Evolutionary conservation across 2,329 filamentous ascomycete genomes (phyloP), one percentile per base, ranked within the genome.

Genomic region (Aureobasidium sp.): DNA sequence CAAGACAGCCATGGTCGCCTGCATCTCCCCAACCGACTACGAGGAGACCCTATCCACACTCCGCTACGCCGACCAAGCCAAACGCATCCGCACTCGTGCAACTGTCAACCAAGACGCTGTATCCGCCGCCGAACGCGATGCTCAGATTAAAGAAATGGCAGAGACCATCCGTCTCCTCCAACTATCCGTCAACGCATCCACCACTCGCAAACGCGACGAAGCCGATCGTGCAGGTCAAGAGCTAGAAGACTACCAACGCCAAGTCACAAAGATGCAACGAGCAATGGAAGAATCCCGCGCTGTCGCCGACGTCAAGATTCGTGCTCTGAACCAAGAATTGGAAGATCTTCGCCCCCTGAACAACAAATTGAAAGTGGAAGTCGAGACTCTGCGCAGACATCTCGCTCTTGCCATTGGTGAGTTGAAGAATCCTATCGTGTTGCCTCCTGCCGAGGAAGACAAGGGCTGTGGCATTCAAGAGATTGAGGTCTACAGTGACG

Each of bases 1-100:
- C 71, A 99, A 97, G 77, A 99, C 94, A 11, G 94, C 94, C 65
- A 99, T 99, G 94, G 97, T 99, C 70, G 94, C 94, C 9, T 97
- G 94, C 73, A 96, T 99, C 68, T 88, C 91, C 5, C 94, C 94
- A 0, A 87, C 90, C 0, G 94, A 99, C 77, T 97, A 99, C 72
- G 94, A 99, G 62, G 94, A 99, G 74, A 99, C 94, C 0, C 83
- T 99, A 1, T 96, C 91, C 2, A 99, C 94, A 0, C 84, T 99
- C 14, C 90, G 94, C 41, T 99, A 99, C 74, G 94, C 94, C 22
- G 93, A 99, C 74, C 93, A 97, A 76, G 94, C 94, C 64, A 99
- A 99, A 80, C 88, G 89, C 62, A 99, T 99, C 77, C 91, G 92
- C 71, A 97, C 92, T 37, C 88, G 91, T 56, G 94, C 94, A 29